A percentile compares a stretch with the other conserved stretches of the same genome.
phyloP scores from a whole-genome alignment of 345 rosid species.

The Ceriops zippeliana region DNA sequence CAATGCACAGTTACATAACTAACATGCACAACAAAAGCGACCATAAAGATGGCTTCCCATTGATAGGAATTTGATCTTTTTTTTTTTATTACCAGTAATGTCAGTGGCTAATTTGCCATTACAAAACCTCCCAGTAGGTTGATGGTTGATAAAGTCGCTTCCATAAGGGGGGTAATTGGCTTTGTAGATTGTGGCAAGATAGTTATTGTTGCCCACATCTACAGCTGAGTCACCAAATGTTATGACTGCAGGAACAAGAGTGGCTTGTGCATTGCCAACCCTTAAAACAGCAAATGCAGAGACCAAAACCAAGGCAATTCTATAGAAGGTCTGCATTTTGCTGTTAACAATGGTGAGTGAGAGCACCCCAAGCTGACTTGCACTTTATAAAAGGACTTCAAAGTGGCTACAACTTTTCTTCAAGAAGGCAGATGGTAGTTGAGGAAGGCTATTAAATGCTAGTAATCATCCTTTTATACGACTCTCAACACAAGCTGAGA shows the following conservation, averaged over 20 bases:
- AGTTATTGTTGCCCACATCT: constrained; percentile 91
- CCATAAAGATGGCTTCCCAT: too few species aligned
- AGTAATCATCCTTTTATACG: constrained; percentile 5
- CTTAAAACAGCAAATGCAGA: background rate
- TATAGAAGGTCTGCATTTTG: constrained; percentile 9
- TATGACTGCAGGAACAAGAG: constrained; percentile 69
- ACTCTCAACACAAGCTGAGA: background rate
- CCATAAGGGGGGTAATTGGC: constrained; percentile 95
- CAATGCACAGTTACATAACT: background rate
- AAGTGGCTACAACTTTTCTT: background rate
- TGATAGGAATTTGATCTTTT: too few species aligned
- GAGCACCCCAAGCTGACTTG: background rate
- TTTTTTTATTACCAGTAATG: constrained; percentile 47
- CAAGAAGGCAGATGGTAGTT: constrained; percentile 37
- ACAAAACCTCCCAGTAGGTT: constrained; percentile 89
- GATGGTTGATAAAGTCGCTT: constrained; percentile 60
- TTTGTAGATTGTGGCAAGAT: constrained; percentile 69
- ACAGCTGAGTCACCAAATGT: constrained; percentile 87
- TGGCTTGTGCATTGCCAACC: constrained; percentile 30
- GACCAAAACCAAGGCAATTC: background rate
- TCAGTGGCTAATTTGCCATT: constrained; percentile 93
- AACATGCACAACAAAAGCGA: too few species aligned
- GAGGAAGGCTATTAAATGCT: constrained; percentile 34
- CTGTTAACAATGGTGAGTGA: constrained; percentile 1
- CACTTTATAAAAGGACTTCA: constrained; percentile 20